These are phyloP conservation scores for Phytophthora tentaculata DNA, from an alignment of 352 stramenopile species.

Conservation along the genomic window DNA sequence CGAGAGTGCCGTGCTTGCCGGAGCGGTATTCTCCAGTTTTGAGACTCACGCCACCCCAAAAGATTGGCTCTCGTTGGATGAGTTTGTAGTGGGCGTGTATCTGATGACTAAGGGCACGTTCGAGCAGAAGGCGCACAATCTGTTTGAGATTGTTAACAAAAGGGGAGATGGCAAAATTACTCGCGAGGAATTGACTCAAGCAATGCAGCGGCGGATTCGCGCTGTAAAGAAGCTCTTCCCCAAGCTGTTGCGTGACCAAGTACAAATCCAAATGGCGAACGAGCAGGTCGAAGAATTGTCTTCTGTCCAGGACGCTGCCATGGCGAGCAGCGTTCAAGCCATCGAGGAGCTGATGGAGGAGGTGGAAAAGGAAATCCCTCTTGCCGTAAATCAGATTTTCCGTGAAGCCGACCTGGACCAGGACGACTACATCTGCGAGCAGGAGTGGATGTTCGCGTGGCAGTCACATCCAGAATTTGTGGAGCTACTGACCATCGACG, in stretches of 20 bases:
- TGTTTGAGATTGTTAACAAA: conserved; percentile 81
- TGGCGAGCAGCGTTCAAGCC: conserved; percentile 56
- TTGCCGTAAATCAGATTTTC: conserved; percentile 88
- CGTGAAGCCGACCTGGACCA: conserved; percentile 76
- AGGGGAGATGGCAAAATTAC: conserved; percentile 75
- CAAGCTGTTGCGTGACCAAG: conserved; percentile 73
- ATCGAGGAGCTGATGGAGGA: conserved; percentile 80
- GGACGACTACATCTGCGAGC: conserved; percentile 78
- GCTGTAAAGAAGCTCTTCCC: conserved; percentile 82
- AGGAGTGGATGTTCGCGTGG: conserved; percentile 87
- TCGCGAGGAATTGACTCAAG: conserved; percentile 71
- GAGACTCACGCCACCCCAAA: conserved; percentile 59
- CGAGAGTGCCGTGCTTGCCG: conserved; percentile 66
- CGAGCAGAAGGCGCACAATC: conserved; percentile 77
- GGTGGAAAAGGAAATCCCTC: conserved; percentile 82
- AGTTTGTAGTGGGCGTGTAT: conserved; percentile 85
- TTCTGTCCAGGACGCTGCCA: conserved; percentile 51
- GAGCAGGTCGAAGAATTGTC: conserved; percentile 46
- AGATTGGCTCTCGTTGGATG: conserved; percentile 76
- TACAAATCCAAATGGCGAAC: conserved; percentile 66
- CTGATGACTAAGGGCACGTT: conserved; percentile 83
- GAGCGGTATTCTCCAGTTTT: conserved; percentile 81
- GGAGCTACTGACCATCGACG: conserved; percentile 85
- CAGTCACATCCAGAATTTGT: conserved; percentile 83
- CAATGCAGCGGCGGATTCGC: conserved; percentile 73